Evolutionary conservation across 2,329 filamentous ascomycete genomes (phyloP).

Genomic region (Thermomyces lanuginosus): DNA sequence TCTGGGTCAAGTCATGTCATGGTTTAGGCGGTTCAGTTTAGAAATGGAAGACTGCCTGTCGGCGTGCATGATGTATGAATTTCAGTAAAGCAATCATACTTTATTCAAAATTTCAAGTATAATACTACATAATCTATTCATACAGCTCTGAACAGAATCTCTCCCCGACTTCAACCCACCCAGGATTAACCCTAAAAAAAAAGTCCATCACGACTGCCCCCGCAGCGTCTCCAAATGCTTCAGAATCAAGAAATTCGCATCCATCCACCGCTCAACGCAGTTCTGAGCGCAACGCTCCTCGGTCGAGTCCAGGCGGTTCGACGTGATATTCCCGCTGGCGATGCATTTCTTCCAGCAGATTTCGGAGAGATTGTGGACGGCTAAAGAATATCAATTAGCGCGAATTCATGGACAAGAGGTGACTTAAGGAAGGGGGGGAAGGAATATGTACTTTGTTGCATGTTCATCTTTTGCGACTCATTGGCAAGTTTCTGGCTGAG

Average conservation of each 20-base stretch:
- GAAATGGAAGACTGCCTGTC: slow-evolving; percentile 21
- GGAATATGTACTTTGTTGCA: slow-evolving; percentile 32
- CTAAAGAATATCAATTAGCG: slow-evolving; percentile 20
- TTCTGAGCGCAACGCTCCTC: slow-evolving; percentile 80
- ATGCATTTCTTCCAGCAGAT: slow-evolving; percentile 94
- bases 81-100: no score
- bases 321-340: slow-evolving; percentile 54
- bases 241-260: slow-evolving; percentile 71
- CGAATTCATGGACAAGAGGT: background rate
- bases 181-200: slow-evolving; percentile 1
- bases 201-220: slow-evolving; percentile 20
- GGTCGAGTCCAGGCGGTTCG: slow-evolving; percentile 52
- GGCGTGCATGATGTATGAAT: no score
- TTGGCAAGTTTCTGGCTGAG: slow-evolving; percentile 71
- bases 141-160: no score
- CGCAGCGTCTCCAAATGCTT: slow-evolving; percentile 60
- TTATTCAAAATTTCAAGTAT: slow-evolving; percentile 2
- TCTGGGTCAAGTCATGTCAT: slow-evolving; percentile 34
- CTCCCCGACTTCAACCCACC: slow-evolving; percentile 1
- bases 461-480: slow-evolving; percentile 62
- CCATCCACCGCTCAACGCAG: slow-evolving; percentile 87
- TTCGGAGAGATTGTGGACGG: slow-evolving; percentile 52
- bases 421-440: background rate
- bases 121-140: slow-evolving; percentile 3
- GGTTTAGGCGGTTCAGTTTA: slow-evolving; percentile 26